Evolutionary conservation across 2,329 filamentous ascomycete genomes (phyloP).

Genomic region (Sarocladium strictum): DNA sequence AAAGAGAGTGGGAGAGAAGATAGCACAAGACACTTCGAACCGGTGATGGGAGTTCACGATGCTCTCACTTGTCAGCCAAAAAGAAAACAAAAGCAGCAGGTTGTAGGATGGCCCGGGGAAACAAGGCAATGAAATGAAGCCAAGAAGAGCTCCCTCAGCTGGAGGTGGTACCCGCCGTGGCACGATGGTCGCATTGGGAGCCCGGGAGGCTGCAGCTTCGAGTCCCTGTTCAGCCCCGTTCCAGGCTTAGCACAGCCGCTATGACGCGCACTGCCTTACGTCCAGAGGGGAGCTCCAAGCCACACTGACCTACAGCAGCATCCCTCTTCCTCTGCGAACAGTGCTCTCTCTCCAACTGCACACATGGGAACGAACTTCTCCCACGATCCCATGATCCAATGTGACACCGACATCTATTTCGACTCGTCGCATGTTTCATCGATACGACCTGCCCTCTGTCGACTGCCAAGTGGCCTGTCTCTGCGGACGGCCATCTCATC

Average conservation of each 20-base stretch:
- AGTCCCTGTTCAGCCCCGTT: neutral
- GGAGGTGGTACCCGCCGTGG: too few relatives aligned
- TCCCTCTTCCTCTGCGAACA: too few relatives aligned
- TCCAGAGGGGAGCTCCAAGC: too few relatives aligned
- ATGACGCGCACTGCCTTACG: slow-evolving; percentile 8
- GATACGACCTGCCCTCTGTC: too few relatives aligned
- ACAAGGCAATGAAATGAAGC: slow-evolving; percentile 8
- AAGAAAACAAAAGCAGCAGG: neutral
- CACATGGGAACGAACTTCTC: too few relatives aligned
- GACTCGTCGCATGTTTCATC: neutral
- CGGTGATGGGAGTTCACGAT: neutral
- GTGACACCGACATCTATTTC: neutral
- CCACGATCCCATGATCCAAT: too few relatives aligned
- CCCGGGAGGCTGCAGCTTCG: slow-evolving; percentile 8
- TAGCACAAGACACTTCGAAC: neutral
- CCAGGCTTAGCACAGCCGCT: slow-evolving; percentile 2
- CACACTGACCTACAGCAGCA: too few relatives aligned
- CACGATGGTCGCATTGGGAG: neutral
- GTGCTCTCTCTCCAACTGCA: too few relatives aligned
- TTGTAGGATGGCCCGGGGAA: neutral
- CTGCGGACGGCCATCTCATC: too few relatives aligned
- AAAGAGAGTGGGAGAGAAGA: neutral
- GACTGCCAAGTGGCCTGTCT: too few relatives aligned
- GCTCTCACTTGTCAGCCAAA: too few relatives aligned
- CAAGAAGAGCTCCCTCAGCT: slow-evolving; percentile 3